phyloP scores from a whole-genome alignment of 2,329 filamentous ascomycete species.

The Tolypocladium pustulatum region DNA sequence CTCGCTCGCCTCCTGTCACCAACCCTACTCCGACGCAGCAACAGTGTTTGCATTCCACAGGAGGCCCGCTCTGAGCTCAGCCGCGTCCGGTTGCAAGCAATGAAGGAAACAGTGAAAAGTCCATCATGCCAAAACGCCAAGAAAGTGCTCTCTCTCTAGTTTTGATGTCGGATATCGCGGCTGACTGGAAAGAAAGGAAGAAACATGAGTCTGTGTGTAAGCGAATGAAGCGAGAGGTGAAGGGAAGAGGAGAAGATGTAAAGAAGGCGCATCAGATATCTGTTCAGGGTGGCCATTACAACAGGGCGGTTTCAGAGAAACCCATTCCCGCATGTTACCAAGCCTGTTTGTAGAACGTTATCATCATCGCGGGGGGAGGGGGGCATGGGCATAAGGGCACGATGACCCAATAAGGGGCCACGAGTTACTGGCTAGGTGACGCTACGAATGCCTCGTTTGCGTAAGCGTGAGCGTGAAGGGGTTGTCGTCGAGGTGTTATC shows the following conservation, averaged over 20 bases:
- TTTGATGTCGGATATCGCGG: not conserved
- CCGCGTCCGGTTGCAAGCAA: slow-evolving; percentile 47
- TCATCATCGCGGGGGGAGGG: not conserved
- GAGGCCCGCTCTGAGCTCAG: slow-evolving; percentile 11
- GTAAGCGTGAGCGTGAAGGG: slow-evolving; percentile 10
- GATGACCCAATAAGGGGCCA: not conserved
- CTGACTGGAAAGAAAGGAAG: not conserved
- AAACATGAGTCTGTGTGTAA: not conserved
- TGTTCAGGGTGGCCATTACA: not conserved
- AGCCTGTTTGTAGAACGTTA: not conserved
- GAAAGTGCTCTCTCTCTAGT: not conserved
- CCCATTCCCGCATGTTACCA: not conserved
- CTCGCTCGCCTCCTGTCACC: not conserved
- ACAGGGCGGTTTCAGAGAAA: not conserved
- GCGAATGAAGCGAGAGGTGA: not conserved
- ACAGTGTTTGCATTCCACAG: not conserved
- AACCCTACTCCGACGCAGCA: not conserved
- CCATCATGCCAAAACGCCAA: not conserved
- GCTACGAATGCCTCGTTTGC: not conserved
- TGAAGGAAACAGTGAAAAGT: slow-evolving; percentile 7
- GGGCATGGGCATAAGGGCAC: not conserved
- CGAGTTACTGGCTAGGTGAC: not conserved
- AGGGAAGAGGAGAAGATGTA: not conserved
- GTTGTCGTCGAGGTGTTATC: not conserved
- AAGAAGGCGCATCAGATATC: not conserved